Evolutionary conservation across 2,329 filamentous ascomycete species (phyloP).

Genomic region (Fusarium abutilonis): DNA sequence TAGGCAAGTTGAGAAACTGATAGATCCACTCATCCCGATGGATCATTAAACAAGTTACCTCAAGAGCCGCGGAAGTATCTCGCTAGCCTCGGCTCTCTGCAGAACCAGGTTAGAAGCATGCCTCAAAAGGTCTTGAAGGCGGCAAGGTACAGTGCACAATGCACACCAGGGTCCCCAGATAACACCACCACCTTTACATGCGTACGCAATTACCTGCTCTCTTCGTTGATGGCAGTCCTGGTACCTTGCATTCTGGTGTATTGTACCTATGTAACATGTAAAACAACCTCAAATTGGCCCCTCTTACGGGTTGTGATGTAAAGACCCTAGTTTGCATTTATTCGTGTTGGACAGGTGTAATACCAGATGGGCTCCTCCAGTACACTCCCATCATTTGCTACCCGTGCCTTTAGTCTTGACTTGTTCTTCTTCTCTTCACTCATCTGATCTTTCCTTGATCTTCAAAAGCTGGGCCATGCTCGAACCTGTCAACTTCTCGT

Average conservation of each 20-base stretch:
- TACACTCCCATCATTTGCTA: constrained; percentile 3
- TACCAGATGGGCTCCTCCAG: constrained; percentile 16
- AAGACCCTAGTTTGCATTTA: constrained; percentile 20
- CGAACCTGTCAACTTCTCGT: constrained; percentile 24
- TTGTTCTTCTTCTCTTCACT: constrained; percentile 1
- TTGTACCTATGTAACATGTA: constrained; percentile 30
- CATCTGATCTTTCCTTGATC: constrained; percentile 4
- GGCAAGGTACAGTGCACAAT: constrained; percentile 9
- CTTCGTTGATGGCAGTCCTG: constrained; percentile 22
- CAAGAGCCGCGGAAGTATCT: constrained; percentile 32
- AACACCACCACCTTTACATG: constrained; percentile 20
- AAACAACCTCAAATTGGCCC: constrained; percentile 24
- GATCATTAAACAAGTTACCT: constrained; percentile 9
- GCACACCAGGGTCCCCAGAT: constrained; percentile 27
- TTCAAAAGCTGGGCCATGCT: constrained; percentile 35
- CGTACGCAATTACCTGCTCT: constrained; percentile 2
- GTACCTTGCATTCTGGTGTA: constrained; percentile 41
- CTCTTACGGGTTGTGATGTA: constrained; percentile 13
- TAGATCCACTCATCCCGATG: constrained; percentile 11
- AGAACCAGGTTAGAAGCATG: constrained; percentile 23
- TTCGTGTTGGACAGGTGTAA: constrained; percentile 13
- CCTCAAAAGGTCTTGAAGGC: constrained; percentile 23
- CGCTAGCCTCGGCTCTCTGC: constrained; percentile 4
- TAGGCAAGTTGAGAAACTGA: constrained; percentile 6
- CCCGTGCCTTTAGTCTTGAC: constrained; percentile 4